These are phyloP conservation scores for Fusarium annulatum DNA, from an alignment of 2,329 filamentous ascomycete species.

Conservation along the genomic window DNA sequence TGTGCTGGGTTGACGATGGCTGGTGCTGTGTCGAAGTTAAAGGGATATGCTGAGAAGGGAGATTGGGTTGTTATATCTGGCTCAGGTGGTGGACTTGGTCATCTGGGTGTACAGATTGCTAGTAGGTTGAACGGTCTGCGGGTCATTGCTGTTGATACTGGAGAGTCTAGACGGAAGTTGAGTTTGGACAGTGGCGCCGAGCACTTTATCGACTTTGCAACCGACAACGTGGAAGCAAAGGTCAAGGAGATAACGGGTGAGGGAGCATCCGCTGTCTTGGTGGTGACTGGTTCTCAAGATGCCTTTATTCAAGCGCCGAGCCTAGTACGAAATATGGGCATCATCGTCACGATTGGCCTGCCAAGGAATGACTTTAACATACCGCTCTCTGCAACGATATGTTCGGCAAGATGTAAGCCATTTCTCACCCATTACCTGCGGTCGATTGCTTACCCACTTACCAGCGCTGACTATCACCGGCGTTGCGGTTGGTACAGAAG, in stretches of 20 bases:
- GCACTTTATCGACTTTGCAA: slow-evolving; percentile 44
- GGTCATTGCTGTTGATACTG: slow-evolving; percentile 47
- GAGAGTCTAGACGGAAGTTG: slow-evolving; percentile 34
- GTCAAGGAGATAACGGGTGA: slow-evolving; percentile 44
- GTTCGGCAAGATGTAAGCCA: slow-evolving; percentile 33
- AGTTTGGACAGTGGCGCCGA: slow-evolving; percentile 42
- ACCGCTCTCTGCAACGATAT: slow-evolving; percentile 40
- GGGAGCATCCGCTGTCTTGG: slow-evolving; percentile 43
- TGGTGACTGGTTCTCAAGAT: slow-evolving; percentile 42
- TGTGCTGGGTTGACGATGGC: slow-evolving; percentile 51
- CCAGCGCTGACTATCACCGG: slow-evolving; percentile 29
- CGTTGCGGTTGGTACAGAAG: slow-evolving; percentile 34
- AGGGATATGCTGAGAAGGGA: background rate
- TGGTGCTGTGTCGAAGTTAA: slow-evolving; percentile 40
- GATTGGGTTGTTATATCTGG: slow-evolving; percentile 50
- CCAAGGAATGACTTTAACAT: slow-evolving; percentile 45
- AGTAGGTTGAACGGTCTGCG: slow-evolving; percentile 27
- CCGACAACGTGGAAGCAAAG: slow-evolving; percentile 31
- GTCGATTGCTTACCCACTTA: accelerated
- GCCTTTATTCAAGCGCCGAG: slow-evolving; percentile 42
- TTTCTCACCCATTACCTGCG: accelerated
- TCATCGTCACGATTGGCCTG: slow-evolving; percentile 42
- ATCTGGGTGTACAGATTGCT: slow-evolving; percentile 50
- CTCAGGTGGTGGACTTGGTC: slow-evolving; percentile 48
- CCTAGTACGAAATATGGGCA: slow-evolving; percentile 43